Evolutionary conservation across 345 rosid genomes (phyloP).

Genomic region (Adansonia digitata): DNA sequence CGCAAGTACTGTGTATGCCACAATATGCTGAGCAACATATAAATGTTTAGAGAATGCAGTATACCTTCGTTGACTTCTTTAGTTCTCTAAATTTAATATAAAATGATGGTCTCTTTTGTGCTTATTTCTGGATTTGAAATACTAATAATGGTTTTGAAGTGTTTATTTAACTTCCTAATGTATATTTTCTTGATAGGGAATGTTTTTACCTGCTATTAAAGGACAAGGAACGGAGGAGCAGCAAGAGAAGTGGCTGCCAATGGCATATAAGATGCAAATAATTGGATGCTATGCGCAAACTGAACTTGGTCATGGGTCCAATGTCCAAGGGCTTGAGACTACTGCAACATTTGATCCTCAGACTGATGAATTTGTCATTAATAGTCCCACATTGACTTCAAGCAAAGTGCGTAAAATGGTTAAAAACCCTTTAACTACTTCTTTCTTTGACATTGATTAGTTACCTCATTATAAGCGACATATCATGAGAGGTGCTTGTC

Average conservation of each 20-base stretch:
- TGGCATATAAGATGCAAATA: conserved; percentile 90
- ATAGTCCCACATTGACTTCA: conserved; percentile 93
- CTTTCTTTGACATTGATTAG: background rate
- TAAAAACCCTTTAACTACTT: background rate
- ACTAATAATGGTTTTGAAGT: background rate
- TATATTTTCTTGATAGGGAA: conserved; percentile 53
- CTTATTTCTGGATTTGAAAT: conserved; percentile 5
- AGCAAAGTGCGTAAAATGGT: conserved; percentile 58
- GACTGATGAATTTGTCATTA: conserved; percentile 81
- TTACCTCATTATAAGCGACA: background rate
- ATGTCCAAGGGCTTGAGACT: conserved; percentile 97
- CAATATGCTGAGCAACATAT: background rate
- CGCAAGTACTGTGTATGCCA: background rate
- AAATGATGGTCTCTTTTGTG: background rate
- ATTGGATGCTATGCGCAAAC: conserved; percentile 98
- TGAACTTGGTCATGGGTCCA: conserved; percentile 99
- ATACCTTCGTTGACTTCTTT: background rate
- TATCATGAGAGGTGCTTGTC: background rate
- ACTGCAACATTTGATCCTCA: conserved; percentile 93
- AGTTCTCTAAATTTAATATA: background rate
- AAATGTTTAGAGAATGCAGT: background rate
- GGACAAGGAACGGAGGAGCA: conserved; percentile 97
- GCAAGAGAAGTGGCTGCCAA: conserved; percentile 82
- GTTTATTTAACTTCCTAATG: background rate
- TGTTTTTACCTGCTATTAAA: conserved; percentile 91